Base-by-base conservation (phyloP, 2,329 filamentous ascomycete genomes). In the Cylindrodendrum hubeiense region DNA sequence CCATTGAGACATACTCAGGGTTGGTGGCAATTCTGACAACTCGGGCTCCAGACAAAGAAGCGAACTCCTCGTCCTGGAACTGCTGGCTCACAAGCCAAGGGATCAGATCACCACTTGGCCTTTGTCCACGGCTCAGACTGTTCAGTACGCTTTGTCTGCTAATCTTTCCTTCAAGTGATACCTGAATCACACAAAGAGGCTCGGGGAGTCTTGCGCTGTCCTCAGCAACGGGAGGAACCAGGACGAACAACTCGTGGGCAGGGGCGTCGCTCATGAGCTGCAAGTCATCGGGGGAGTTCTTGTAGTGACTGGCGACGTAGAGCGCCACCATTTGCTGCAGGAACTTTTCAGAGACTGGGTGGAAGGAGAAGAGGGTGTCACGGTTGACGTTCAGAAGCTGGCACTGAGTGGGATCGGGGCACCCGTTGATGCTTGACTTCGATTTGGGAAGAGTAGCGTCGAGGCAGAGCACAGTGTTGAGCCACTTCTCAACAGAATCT, bases 241-340 rank as follows among this genome's bases (percentile, higher is more conserved):
- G 89, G 10, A 98, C 96, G 75, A 96, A 99, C 7, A 99, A 88
- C 78, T 98, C 95, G 80, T 99, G 96, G 1, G 96, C 95, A 1
- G 96, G 96, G 1, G 96, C 96, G 80, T 99, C 96, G 67, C 94
- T 97, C 94, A 99, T 97, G 62, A 99, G 88, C 79, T 98, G 96
- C n/a, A 99, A 86, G 75, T 99, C 96, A 74, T 99, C 97, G 0
- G 96, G 96, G 0, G 95, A 94, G 81, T 99, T 99, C 81, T 98
- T 98, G 85, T 99, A 98, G 80, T 97, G 94, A 57, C 94, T 97
- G 28, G 96, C 94, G 28, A 99, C 97, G 74, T 98, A 99, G 2
- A 99, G 87, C 1, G 95, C 94, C 81, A 99, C 95, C 94, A 99
- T 98, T 74, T 97, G 94, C 78, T 99, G 96, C 60, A 99, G 83